phyloP scores from a whole-genome alignment of 345 rosid genomes.

The Euphorbia peplus region DNA sequence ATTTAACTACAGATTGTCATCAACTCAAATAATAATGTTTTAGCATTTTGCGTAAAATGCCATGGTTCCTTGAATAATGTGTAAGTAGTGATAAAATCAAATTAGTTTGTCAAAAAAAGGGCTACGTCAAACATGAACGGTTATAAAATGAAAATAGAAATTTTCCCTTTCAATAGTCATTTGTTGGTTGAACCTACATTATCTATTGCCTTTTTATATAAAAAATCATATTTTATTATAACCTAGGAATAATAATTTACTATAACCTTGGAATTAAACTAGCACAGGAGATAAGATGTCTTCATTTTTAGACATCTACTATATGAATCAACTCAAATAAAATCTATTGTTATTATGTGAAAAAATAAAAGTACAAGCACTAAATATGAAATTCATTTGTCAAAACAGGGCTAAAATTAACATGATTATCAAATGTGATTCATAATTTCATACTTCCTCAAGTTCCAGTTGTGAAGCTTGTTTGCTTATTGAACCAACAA shows the following conservation, averaged over 20 bases:
- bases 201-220: not conserved
- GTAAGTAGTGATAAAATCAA: not conserved
- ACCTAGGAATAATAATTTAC: slow-evolving; percentile 10
- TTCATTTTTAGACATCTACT: not conserved
- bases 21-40: not conserved
- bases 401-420: not conserved
- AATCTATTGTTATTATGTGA: too few species aligned
- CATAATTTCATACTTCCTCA: slow-evolving; percentile 70
- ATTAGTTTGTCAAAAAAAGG: not conserved
- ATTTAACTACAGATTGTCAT: not conserved
- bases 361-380: not conserved
- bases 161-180: not conserved
- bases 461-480: slow-evolving; percentile 61
- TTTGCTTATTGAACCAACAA: slow-evolving; percentile 67
- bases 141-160: not conserved
- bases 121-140: not conserved
- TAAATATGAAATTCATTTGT: slow-evolving; percentile 5
- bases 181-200: not conserved
- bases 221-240: too few species aligned
- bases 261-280: slow-evolving; percentile 8
- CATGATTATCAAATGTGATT: slow-evolving; percentile 8
- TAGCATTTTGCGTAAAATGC: not conserved
- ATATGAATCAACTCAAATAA: not conserved
- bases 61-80: not conserved
- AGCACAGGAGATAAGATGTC: not conserved